A percentile compares a stretch with the other conserved stretches of the same genome.
phyloP scores from a whole-genome alignment of 2,329 filamentous ascomycete genomes.

The Thielaviopsis punctulata region DNA sequence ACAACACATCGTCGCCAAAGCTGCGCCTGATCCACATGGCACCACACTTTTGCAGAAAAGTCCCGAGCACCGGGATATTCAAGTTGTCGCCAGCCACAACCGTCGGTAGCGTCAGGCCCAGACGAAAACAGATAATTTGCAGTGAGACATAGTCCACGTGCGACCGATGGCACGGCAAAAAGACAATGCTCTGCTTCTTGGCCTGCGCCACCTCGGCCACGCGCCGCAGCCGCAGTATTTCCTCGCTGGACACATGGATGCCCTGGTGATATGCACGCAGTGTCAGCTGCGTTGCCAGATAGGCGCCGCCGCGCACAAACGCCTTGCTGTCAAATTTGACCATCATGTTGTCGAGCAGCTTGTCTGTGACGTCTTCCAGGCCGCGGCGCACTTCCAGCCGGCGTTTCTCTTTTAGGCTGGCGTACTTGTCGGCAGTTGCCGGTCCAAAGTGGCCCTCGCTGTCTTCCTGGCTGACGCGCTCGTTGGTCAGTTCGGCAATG shows the following conservation, averaged over 20 bases:
- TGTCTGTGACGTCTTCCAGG: slow-evolving; percentile 65
- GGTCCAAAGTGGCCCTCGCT: slow-evolving; percentile 36
- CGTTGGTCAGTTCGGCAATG: slow-evolving; percentile 68
- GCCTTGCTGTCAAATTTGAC: slow-evolving; percentile 95
- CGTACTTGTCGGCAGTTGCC: neutral
- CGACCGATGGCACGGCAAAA: slow-evolving; percentile 82
- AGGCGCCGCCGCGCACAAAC: slow-evolving; percentile 87
- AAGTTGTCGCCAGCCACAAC: slow-evolving; percentile 93
- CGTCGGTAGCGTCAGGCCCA: slow-evolving; percentile 75
- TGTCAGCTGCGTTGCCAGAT: slow-evolving; percentile 69
- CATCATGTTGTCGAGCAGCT: slow-evolving; percentile 88
- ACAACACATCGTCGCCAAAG: slow-evolving; percentile 83
- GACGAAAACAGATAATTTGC: slow-evolving; percentile 85
- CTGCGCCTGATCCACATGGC: slow-evolving; percentile 92
- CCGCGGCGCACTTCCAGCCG: slow-evolving; percentile 30
- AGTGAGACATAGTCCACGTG: slow-evolving; percentile 94
- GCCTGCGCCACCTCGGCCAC: slow-evolving; percentile 69
- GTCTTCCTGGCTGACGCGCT: slow-evolving; percentile 51
- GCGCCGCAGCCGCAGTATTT: slow-evolving; percentile 64
- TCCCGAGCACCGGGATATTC: slow-evolving; percentile 80
- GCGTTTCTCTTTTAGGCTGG: slow-evolving; percentile 3
- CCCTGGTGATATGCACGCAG: slow-evolving; percentile 92
- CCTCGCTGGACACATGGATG: slow-evolving; percentile 89
- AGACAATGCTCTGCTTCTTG: slow-evolving; percentile 90
- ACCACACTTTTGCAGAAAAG: slow-evolving; percentile 85